A percentile compares a stretch with the other conserved stretches of the same genome.
Evolutionary conservation across 768 basidiomycete genomes (phyloP).

Genomic region (Xerocomus spinulosus): DNA sequence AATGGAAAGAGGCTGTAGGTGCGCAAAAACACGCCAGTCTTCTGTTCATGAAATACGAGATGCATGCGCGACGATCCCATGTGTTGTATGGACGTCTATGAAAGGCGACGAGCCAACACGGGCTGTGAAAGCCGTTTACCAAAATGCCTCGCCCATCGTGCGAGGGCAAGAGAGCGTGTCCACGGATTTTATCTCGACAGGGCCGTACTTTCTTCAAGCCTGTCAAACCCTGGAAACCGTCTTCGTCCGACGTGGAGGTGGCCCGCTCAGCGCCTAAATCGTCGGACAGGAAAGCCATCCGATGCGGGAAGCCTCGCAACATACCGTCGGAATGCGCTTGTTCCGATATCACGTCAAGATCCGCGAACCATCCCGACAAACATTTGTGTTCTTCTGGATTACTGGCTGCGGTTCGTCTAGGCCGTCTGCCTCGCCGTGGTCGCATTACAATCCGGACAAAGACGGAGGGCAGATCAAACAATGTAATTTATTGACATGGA

Average conservation of each 20-base stretch:
- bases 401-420: neutral
- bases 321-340: constrained; percentile 5
- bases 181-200: constrained; percentile 15
- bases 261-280: constrained; percentile 14
- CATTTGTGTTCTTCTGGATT: neutral
- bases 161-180: constrained; percentile 9
- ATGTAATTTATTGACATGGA: constrained; percentile 13
- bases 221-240: constrained; percentile 15
- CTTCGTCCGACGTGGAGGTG: constrained; percentile 2
- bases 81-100: neutral
- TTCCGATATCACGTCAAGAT: constrained; percentile 13
- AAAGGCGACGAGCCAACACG: constrained; percentile 3
- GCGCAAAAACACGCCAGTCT: neutral
- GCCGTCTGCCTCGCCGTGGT: constrained; percentile 11
- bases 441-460: constrained; percentile 9
- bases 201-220: constrained; percentile 2
- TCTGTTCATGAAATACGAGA: neutral
- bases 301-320: neutral
- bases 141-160: constrained; percentile 17
- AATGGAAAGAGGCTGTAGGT: neutral
- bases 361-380: neutral
- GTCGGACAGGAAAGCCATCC: constrained; percentile 17
- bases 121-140: constrained; percentile 13
- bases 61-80: neutral
- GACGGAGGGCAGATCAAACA: constrained; percentile 11